Percentiles rank a stretch among this genome's conserved stretches.
Evolutionary conservation across 2,329 filamentous ascomycete genomes (phyloP).

Genomic region (Mollisia scopiformis): DNA sequence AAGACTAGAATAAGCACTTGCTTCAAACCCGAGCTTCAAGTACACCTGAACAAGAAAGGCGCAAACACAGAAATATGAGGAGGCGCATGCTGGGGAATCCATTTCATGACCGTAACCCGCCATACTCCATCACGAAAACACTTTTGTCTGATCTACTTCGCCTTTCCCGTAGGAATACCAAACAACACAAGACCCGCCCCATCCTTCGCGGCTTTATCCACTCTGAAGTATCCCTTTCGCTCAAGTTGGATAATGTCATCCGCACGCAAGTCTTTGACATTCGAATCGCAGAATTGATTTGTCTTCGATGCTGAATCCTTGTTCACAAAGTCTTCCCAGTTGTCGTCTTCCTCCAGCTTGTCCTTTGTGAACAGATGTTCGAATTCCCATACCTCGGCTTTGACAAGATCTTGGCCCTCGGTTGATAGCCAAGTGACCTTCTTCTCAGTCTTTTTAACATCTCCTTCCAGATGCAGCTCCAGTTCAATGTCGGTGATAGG

Average conservation of each 20-base stretch:
- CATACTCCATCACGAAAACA: background rate
- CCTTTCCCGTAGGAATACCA: constrained; percentile 70
- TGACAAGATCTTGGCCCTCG: constrained; percentile 74
- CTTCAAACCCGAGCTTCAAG: no score
- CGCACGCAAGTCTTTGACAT: constrained; percentile 76
- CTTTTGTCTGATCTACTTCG: constrained; percentile 29
- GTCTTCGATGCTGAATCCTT: constrained; percentile 74
- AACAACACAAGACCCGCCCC: constrained; percentile 66
- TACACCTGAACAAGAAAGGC: background rate
- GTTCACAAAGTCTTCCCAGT: constrained; percentile 80
- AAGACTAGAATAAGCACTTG: no score
- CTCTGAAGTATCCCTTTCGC: constrained; percentile 87
- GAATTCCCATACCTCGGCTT: constrained; percentile 89
- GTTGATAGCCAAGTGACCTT: constrained; percentile 93
- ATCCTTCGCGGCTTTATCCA: constrained; percentile 67
- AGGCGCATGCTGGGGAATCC: background rate
- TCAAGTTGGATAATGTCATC: constrained; percentile 96
- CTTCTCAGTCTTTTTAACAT: constrained; percentile 94
- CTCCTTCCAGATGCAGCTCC: constrained; percentile 88
- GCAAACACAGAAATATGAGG: background rate
- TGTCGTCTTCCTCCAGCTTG: constrained; percentile 85
- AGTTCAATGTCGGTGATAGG: constrained; percentile 73
- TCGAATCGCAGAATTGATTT: constrained; percentile 78
- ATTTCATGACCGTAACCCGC: background rate
- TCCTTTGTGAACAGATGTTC: constrained; percentile 96